Base-by-base conservation (phyloP, 768 basidiomycete genomes). In the Lactarius vividus region DNA sequence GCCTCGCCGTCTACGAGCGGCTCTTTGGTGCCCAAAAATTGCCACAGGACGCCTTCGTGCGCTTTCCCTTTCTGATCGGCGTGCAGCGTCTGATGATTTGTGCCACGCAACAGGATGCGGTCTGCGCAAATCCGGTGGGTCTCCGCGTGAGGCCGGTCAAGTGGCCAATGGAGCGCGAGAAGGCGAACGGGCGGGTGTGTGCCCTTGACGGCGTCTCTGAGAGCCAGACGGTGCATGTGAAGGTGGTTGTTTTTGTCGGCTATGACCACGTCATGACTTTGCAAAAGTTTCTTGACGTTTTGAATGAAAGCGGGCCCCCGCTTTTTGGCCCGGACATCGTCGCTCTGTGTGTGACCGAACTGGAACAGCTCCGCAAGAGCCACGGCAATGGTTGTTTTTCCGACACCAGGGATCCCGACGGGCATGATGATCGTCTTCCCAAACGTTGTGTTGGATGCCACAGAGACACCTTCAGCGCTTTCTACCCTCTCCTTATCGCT, bases 301-400 rank as follows among this genome's bases (percentile, higher is more conserved):
- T 80, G 86, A 61, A 92, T 72, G 74, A 96, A 96, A 2, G 74
- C 67, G 0, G 87, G 81, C 0, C 82, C 93, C 1, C 89, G 60
- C 74, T 88, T 94, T 78, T 94, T 98, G 44, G 75, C 83, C 49
- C 81, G 79, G 4, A 98, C 83, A 72, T 98, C 92, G 74, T 99
- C 97, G 72, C 90, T 93, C 74, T 98, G 97, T 0, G 92, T 94
- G 74, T 98, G 97, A 1, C 83, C 94, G 66, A 94, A 96, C 0
- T 82, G 84, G 72, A 96, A 98, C 3, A 99, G 82, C 62, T 88
- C 82, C 2, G 81, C 70, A 20, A 98, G 83, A 1, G 93, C 93
- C 18, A 97, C 79, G 0, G 91, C 82, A 15, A 98, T 81, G 0
- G 91, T 78, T 0, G 96, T 98, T 80, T 98, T 98, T 37, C 95